phyloP scores from a whole-genome alignment of 441 rosid species.

The Erodium moschatum region DNA sequence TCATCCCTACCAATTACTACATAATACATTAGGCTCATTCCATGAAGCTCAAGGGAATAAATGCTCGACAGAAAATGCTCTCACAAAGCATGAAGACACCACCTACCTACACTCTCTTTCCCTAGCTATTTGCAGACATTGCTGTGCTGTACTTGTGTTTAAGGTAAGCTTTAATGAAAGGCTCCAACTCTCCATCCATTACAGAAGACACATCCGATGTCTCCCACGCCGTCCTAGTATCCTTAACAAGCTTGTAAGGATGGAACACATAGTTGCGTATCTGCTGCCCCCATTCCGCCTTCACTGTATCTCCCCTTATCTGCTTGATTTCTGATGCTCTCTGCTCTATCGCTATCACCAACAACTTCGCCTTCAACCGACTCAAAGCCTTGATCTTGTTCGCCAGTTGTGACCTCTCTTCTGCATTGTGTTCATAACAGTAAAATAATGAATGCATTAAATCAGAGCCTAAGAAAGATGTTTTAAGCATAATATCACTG shows the following conservation, averaged over 20 bases:
- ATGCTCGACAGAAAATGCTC: not conserved
- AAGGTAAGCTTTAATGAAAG: slow-evolving; percentile 82
- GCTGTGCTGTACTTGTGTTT: slow-evolving; percentile 54
- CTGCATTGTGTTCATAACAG: slow-evolving; percentile 29
- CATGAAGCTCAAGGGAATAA: not conserved
- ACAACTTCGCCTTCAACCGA: slow-evolving; percentile 72
- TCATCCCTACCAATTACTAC: no score
- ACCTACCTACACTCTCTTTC: no score
- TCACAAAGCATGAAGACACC: not conserved
- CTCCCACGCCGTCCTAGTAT: slow-evolving; percentile 63
- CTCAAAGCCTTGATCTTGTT: slow-evolving; percentile 77
- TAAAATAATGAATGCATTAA: not conserved
- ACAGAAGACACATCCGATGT: slow-evolving; percentile 74
- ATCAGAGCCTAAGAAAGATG: no score
- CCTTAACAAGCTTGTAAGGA: slow-evolving; percentile 92
- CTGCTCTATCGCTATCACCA: slow-evolving; percentile 86
- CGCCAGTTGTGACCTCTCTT: slow-evolving; percentile 78
- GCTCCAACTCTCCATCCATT: slow-evolving; percentile 89
- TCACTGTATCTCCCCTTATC: slow-evolving; percentile 86
- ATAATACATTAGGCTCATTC: not conserved
- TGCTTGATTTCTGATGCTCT: slow-evolving; percentile 81
- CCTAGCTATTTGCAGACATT: slow-evolving; percentile 25
- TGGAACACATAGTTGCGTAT: slow-evolving; percentile 86
- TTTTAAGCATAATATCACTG: no score
- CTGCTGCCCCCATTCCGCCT: slow-evolving; percentile 98